phyloP scores from a whole-genome alignment of 2,329 filamentous ascomycete species.

The Byssochlamys sp. region DNA sequence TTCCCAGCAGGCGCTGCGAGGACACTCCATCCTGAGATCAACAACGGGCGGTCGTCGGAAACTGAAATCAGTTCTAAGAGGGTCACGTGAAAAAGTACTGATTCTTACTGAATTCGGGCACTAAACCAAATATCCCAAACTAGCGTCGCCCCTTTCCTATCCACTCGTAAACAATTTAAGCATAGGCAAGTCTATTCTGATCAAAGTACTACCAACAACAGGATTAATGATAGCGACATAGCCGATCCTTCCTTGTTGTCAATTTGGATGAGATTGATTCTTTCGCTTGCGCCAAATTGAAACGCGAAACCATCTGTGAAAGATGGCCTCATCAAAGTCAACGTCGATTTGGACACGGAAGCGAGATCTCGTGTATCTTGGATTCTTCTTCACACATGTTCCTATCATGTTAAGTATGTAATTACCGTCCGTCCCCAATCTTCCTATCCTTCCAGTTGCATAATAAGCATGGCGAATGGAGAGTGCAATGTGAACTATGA shows the following conservation, averaged over 20 bases:
- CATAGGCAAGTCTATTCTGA: too few relatives aligned
- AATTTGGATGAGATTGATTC: background rate
- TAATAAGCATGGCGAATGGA: background rate
- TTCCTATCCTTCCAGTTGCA: background rate
- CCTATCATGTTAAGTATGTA: slow-evolving; percentile 52
- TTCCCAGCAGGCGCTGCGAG: too few relatives aligned
- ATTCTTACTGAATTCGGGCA: too few relatives aligned
- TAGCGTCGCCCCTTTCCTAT: too few relatives aligned
- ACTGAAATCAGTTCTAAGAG: too few relatives aligned
- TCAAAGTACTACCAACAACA: too few relatives aligned
- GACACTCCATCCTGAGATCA: too few relatives aligned
- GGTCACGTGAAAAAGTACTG: background rate
- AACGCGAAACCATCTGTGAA: background rate
- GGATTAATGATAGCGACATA: too few relatives aligned
- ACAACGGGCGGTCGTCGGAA: too few relatives aligned
- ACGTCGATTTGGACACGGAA: slow-evolving; percentile 24
- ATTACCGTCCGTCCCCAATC: slow-evolving; percentile 3
- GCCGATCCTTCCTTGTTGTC: too few relatives aligned
- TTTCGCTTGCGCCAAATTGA: background rate
- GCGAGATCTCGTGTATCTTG: slow-evolving; percentile 36
- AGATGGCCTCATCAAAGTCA: slow-evolving; percentile 1
- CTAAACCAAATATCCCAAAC: too few relatives aligned
- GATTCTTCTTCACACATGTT: slow-evolving; percentile 54
- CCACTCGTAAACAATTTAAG: too few relatives aligned
- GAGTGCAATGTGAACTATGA: background rate